phyloP scores from a whole-genome alignment of 768 basidiomycete species.

The Auricularia auricula-judae region DNA sequence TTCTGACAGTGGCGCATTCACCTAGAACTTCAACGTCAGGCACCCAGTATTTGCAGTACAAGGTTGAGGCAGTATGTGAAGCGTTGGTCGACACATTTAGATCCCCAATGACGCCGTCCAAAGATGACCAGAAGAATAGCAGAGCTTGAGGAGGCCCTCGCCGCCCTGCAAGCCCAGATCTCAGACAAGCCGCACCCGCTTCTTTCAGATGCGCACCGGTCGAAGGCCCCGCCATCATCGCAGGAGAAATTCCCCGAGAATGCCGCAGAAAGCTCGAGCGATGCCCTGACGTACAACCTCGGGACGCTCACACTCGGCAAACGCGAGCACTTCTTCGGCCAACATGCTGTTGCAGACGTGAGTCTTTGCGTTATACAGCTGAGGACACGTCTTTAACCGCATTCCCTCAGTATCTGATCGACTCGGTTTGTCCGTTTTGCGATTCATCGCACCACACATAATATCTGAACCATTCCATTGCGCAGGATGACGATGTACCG shows the following conservation, averaged over 20 bases:
- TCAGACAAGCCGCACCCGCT: conserved; percentile 42
- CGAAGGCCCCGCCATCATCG: neutral
- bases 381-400: too few relatives aligned
- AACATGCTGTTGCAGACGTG: neutral
- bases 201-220: conserved; percentile 15
- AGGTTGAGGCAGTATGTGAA: conserved; percentile 26
- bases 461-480: neutral
- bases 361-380: neutral
- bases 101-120: conserved; percentile 7
- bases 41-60: conserved; percentile 11
- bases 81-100: too few relatives aligned
- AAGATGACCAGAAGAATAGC: conserved; percentile 58
- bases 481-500: neutral
- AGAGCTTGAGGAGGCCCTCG: conserved; percentile 57
- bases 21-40: too few relatives aligned
- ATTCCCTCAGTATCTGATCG: neutral
- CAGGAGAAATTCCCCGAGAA: too few relatives aligned
- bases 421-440: conserved; percentile 3
- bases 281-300: neutral
- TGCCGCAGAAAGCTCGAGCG: neutral
- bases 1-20: too few relatives aligned
- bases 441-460: neutral
- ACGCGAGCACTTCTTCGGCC: neutral
- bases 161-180: conserved; percentile 40
- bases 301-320: neutral